Conservation (phyloP, 768 basidiomycete species). For the Termitomyces sp. region DNA sequence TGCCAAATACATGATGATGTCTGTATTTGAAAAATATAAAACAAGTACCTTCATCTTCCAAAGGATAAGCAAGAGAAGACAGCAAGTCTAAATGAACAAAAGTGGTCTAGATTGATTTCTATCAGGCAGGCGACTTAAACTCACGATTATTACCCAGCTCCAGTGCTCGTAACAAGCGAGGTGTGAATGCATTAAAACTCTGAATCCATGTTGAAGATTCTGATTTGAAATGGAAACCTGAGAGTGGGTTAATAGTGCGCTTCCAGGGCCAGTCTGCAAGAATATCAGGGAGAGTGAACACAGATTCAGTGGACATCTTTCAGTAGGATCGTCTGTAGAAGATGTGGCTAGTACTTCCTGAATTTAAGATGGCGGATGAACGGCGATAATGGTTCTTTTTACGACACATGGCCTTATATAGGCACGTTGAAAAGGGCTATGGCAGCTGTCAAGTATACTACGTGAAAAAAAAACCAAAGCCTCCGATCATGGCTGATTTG, state of each 20-base stretch:
- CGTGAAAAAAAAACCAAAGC: too few species aligned
- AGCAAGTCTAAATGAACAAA: background rate
- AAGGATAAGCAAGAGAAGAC: background rate
- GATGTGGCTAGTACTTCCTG: too few species aligned
- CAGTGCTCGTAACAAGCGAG: background rate
- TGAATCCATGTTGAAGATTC: background rate
- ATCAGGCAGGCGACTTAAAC: background rate
- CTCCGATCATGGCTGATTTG: too few species aligned
- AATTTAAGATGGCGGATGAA: too few species aligned
- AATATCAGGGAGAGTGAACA: background rate
- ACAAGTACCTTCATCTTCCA: background rate
- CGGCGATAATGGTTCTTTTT: too few species aligned
- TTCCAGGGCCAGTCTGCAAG: background rate
- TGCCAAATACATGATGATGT: too few species aligned
- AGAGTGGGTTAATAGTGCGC: background rate
- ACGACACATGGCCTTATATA: too few species aligned
- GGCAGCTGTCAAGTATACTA: too few species aligned
- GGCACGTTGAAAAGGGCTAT: too few species aligned
- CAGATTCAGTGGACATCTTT: background rate
- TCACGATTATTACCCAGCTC: background rate
- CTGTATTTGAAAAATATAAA: background rate
- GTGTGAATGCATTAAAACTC: background rate
- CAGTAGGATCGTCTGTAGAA: too few species aligned
- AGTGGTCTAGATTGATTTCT: background rate
- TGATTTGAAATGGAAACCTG: background rate